phyloP scores from a whole-genome alignment of 768 basidiomycete species.

The Lactarius tabidus region DNA sequence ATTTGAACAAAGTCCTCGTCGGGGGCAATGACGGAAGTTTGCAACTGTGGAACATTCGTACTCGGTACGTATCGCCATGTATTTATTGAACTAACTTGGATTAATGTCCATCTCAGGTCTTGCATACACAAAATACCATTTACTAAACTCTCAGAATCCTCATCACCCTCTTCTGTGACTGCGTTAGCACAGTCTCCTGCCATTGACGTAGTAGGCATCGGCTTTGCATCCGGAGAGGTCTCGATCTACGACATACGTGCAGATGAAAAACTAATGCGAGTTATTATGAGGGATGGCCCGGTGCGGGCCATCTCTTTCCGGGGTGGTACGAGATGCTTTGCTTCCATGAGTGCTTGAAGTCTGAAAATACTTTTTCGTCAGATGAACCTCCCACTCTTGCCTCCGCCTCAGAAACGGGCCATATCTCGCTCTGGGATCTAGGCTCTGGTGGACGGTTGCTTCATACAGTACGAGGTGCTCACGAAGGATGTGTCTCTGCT shows the following conservation, averaged over 20 bases:
- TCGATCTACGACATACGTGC: slow-evolving; percentile 86
- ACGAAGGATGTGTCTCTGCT: slow-evolving; percentile 78
- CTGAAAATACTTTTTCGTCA: slow-evolving; percentile 30
- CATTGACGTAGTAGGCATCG: slow-evolving; percentile 93
- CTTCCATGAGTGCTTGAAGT: not conserved
- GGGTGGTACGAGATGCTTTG: slow-evolving; percentile 50
- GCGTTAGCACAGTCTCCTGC: slow-evolving; percentile 87
- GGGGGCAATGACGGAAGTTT: slow-evolving; percentile 75
- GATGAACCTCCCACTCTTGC: slow-evolving; percentile 89
- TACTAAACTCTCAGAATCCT: slow-evolving; percentile 46
- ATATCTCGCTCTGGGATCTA: slow-evolving; percentile 92
- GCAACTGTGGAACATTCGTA: slow-evolving; percentile 92
- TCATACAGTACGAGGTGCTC: slow-evolving; percentile 83
- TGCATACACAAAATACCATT: slow-evolving; percentile 77
- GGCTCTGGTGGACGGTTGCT: slow-evolving; percentile 75
- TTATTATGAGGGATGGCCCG: slow-evolving; percentile 87
- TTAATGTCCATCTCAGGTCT: slow-evolving; percentile 43
- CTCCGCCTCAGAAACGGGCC: slow-evolving; percentile 79
- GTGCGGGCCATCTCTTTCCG: slow-evolving; percentile 79
- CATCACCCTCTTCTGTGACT: slow-evolving; percentile 54
- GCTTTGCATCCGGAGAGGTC: slow-evolving; percentile 82
- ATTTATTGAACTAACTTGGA: slow-evolving; percentile 3
- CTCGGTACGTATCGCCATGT: slow-evolving; percentile 49
- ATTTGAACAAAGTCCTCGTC: slow-evolving; percentile 92
- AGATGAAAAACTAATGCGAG: slow-evolving; percentile 82